Base-by-base conservation (phyloP, 441 rosid species). In the Metrosideros polymorpha region DNA sequence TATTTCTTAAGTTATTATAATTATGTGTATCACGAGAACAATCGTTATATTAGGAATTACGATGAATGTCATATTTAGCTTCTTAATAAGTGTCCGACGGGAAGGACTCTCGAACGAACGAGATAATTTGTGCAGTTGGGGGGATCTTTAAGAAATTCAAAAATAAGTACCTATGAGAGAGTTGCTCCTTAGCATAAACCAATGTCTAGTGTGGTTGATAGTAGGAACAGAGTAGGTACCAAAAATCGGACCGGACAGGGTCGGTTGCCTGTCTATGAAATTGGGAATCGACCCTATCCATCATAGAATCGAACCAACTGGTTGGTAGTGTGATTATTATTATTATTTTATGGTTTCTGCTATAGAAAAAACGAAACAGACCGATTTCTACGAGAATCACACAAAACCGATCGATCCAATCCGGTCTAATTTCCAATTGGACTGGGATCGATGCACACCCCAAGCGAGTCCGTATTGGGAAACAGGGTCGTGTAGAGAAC, bases 251-350 rank as follows among this genome's bases (percentile, higher is more conserved):
- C 25, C 29, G 9, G 9, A 55, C 25, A 55, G 5, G 29, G 12
- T 55, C 14, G 25, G 9, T 55, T 55, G 5, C 59, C 29, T n/a
- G 9, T 55, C 0, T 0, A 6, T 54, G 57, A 6, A 54, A 54
- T 54, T 24, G 25, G 25, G 59, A 55, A 25, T 2, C 6, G 6
- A 25, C 2, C 12, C 25, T 1, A n/a, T 25, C 6, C 2, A 25
- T 0, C 14, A 0, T 55, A 13, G 25, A 55, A 55, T 1, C 6
- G 25, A 0, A 55, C 4, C 1, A 1, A 0, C 1, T 6, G 3
- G 12, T 24, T n/a, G n/a, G n/a, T n/a, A n/a, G n/a, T n/a, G n/a
- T n/a, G n/a, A n/a, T n/a, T n/a, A n/a, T n/a, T n/a, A n/a, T n/a
- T n/a, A n/a, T n/a, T n/a, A n/a, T n/a, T n/a, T n/a, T n/a, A n/a